Percentiles rank a stretch among this genome's conserved stretches.
These are phyloP conservation scores for Aspergillus pseudonomiae DNA, from an alignment of 2,329 filamentous ascomycete genomes.

Conservation along the genomic window DNA sequence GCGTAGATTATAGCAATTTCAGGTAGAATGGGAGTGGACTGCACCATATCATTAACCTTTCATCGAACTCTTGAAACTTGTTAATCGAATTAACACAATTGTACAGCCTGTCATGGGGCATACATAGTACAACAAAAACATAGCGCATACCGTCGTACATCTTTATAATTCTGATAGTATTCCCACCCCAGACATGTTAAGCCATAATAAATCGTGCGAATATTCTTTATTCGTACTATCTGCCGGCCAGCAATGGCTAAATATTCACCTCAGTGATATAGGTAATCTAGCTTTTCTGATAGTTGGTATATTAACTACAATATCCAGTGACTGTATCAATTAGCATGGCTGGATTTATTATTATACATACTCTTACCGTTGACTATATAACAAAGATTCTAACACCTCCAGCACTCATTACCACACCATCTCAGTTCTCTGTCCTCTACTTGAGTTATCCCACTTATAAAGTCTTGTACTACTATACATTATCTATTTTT, in stretches of 20 bases:
- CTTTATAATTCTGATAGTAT: not conserved
- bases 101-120: not conserved
- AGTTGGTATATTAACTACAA: not conserved
- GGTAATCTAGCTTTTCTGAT: not conserved
- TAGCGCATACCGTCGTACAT: not conserved
- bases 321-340: not conserved
- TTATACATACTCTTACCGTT: not conserved
- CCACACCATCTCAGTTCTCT: too few species aligned
- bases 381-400: too few species aligned
- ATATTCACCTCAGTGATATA: not conserved
- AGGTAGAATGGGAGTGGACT: not conserved
- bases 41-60: not conserved
- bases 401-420: too few species aligned
- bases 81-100: not conserved
- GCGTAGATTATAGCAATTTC: not conserved
- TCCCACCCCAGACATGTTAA: not conserved
- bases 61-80: too few species aligned
- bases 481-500: too few species aligned
- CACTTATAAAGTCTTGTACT: too few species aligned
- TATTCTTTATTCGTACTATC: not conserved
- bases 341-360: not conserved
- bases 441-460: too few species aligned
- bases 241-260: not conserved
- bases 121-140: not conserved
- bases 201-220: not conserved